Conservation (phyloP, 306 rosid genomes). For the Medicago lupulina region DNA sequence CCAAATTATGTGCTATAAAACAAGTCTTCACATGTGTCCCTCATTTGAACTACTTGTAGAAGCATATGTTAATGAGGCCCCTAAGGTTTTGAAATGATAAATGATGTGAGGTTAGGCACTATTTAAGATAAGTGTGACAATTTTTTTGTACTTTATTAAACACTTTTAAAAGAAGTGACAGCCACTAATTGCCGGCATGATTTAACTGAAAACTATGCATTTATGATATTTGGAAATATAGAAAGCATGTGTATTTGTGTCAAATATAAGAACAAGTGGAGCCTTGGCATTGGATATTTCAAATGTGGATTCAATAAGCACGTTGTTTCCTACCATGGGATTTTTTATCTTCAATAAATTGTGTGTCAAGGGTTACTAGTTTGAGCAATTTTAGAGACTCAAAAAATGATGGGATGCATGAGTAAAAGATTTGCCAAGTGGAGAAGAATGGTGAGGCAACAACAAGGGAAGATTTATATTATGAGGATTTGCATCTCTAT, state of each 20-base stretch:
- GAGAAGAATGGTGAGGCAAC: constrained; percentile 76
- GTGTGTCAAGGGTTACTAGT: constrained; percentile 29
- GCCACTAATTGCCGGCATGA: constrained; percentile 60
- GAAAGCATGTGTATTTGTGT: constrained; percentile 51
- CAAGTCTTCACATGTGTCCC: constrained; percentile 35
- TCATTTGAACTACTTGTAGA: constrained; percentile 17
- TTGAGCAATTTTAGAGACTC: constrained; percentile 32
- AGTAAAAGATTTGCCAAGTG: constrained; percentile 68
- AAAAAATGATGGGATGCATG: constrained; percentile 37
- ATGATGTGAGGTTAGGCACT: constrained; percentile 53
- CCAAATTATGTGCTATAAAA: constrained; percentile 13
- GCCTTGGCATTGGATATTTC: constrained; percentile 32
- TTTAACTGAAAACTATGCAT: constrained; percentile 47
- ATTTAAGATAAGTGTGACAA: constrained; percentile 46
- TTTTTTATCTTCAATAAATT: constrained; percentile 45
- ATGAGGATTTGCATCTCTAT: constrained; percentile 80
- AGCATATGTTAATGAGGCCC: constrained; percentile 30
- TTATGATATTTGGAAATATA: constrained; percentile 40
- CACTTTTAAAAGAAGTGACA: constrained; percentile 43
- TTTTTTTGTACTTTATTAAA: constrained; percentile 47
- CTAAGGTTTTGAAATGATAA: constrained; percentile 43
- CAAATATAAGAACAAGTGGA: constrained; percentile 54
- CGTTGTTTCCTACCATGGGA: constrained; percentile 23
- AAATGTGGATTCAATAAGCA: not conserved
- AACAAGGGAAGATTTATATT: constrained; percentile 75